A percentile compares a stretch with the other conserved stretches of the same genome.
These are phyloP conservation scores for Phoenix dactylifera DNA, from an alignment of 176 grass and related monocot genomes.

Conservation along the genomic window DNA sequence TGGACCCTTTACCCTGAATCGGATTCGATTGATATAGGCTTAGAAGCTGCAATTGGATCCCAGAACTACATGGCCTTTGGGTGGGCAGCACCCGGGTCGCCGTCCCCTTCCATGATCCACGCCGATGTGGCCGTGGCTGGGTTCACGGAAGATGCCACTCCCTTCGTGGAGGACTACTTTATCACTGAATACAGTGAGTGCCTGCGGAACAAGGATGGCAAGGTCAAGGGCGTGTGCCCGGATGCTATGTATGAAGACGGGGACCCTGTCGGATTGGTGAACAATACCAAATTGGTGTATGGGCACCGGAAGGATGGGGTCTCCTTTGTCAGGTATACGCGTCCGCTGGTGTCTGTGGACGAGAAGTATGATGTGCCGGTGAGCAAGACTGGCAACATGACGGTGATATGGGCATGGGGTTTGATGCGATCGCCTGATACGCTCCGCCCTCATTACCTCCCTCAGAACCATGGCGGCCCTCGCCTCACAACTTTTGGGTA, in stretches of 20 bases:
- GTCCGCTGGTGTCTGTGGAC: slow-evolving; percentile 43
- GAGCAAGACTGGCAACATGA: slow-evolving; percentile 45
- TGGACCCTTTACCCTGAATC: slow-evolving; percentile 60
- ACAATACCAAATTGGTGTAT: slow-evolving; percentile 66
- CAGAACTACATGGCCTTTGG: slow-evolving; percentile 96
- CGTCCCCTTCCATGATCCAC: slow-evolving; percentile 47
- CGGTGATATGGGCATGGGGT: slow-evolving; percentile 79
- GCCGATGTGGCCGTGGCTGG: slow-evolving; percentile 63
- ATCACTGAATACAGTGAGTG: slow-evolving; percentile 62
- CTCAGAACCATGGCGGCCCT: slow-evolving; percentile 49
- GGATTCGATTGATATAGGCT: slow-evolving; percentile 61
- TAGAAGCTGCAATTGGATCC: slow-evolving; percentile 63
- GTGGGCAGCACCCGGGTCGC: slow-evolving; percentile 44
- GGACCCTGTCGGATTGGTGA: slow-evolving; percentile 27
- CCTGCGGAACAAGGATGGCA: slow-evolving; percentile 38
- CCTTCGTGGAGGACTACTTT: slow-evolving; percentile 87
- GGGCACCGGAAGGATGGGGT: slow-evolving; percentile 80
- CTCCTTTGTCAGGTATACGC: slow-evolving; percentile 64
- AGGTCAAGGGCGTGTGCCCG: slow-evolving; percentile 70
- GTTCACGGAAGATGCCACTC: slow-evolving; percentile 71
- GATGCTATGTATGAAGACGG: slow-evolving; percentile 63
- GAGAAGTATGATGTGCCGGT: slow-evolving; percentile 58
- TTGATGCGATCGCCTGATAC: slow-evolving; percentile 64
- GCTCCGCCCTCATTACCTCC: slow-evolving; percentile 76
- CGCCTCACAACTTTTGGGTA: slow-evolving; percentile 41